Percentiles rank a stretch among this genome's conserved stretches.
These are phyloP conservation scores for Talaromyces nanjingensis DNA, from an alignment of 495 filamentous ascomycete species.

Conservation along the genomic window DNA sequence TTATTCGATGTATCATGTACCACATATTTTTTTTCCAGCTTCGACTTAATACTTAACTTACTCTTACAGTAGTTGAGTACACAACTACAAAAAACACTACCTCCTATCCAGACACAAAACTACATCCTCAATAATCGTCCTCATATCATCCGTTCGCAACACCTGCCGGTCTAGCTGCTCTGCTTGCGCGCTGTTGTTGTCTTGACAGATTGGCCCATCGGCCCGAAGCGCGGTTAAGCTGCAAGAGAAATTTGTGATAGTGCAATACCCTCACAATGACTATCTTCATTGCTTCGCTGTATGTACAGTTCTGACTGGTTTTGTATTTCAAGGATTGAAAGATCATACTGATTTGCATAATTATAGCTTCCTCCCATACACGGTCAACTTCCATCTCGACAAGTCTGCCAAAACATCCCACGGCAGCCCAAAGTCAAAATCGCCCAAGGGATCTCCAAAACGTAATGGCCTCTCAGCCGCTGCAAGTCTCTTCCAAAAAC, in stretches of 20 bases:
- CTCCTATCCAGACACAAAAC: background rate
- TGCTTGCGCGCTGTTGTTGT: background rate
- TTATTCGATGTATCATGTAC: conserved; percentile 6
- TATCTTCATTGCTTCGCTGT: conserved; percentile 80
- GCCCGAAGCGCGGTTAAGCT: background rate
- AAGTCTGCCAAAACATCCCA: conserved; percentile 18
- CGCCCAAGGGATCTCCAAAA: conserved; percentile 11
- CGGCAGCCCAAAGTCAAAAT: conserved; percentile 21
- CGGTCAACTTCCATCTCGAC: conserved; percentile 62
- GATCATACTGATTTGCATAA: conserved; percentile 11
- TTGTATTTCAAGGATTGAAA: background rate
- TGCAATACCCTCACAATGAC: conserved; percentile 51
- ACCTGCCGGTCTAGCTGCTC: background rate
- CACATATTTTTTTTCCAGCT: conserved; percentile 14
- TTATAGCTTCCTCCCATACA: conserved; percentile 74
- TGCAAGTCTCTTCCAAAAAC: conserved; percentile 32
- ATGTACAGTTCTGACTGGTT: conserved; percentile 17
- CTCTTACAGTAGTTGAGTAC: background rate
- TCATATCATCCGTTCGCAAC: background rate
- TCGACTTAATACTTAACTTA: background rate
- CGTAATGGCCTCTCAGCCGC: conserved; percentile 19
- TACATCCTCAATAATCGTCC: background rate
- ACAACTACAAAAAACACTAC: background rate
- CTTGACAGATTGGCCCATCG: background rate
- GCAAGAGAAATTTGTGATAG: background rate